Evolutionary conservation across 805 yeast species (phyloP).

Genomic region (Ogataea allantospora): DNA sequence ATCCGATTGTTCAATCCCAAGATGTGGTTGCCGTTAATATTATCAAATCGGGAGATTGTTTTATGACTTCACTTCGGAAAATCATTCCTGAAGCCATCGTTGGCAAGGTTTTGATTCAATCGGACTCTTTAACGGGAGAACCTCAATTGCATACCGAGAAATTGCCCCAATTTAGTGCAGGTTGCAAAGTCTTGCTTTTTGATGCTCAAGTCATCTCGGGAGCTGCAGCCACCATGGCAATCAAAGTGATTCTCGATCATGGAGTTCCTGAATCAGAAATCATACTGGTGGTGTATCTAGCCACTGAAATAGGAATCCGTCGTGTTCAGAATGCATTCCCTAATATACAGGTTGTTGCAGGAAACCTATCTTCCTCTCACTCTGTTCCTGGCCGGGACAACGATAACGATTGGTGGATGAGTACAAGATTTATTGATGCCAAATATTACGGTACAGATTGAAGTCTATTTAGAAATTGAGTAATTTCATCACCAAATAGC

Average conservation of each 20-base stretch:
- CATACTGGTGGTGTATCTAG: conserved; percentile 64
- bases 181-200: conserved; percentile 58
- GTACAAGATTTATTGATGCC: conserved; percentile 69
- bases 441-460: conserved; percentile 69
- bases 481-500: conserved; percentile 67
- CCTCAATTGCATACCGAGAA: conserved; percentile 86
- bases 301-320: conserved; percentile 76
- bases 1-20: conserved; percentile 38
- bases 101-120: conserved; percentile 84
- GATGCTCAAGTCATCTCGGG: conserved; percentile 92
- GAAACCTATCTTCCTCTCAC: conserved; percentile 48
- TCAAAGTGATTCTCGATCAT: conserved; percentile 82
- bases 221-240: conserved; percentile 92
- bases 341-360: conserved; percentile 64
- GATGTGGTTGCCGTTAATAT: conserved; percentile 71
- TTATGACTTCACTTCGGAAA: conserved; percentile 72
- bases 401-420: conserved; percentile 58
- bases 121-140: conserved; percentile 88
- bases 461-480: conserved; percentile 43
- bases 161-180: conserved; percentile 47
- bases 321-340: conserved; percentile 76
- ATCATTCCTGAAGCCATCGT: conserved; percentile 74
- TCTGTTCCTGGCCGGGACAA: conserved; percentile 22
- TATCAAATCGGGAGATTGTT: conserved; percentile 91
- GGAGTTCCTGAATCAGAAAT: conserved; percentile 62